These are phyloP conservation scores for Diaporthe ampelina DNA, from an alignment of 2,329 filamentous ascomycete genomes.

Conservation along the genomic window DNA sequence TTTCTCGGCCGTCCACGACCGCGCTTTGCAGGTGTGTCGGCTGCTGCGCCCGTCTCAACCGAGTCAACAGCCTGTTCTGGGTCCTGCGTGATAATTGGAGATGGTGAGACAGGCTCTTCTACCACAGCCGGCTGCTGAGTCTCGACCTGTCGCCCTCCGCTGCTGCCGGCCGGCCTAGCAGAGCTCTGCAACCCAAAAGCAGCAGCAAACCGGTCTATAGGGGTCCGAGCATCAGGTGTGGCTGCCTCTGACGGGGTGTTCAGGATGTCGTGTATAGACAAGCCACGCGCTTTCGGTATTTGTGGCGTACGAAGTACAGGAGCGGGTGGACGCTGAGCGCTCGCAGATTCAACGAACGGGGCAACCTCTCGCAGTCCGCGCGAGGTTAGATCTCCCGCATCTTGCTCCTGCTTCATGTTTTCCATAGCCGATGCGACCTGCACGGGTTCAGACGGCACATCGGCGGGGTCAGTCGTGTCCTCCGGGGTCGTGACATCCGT, in stretches of 20 bases:
- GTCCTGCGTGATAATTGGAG: background rate
- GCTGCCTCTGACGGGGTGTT: constrained; percentile 36
- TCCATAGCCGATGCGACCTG: constrained; percentile 49
- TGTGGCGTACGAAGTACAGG: constrained; percentile 41
- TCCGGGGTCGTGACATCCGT: constrained; percentile 67
- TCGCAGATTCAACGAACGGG: constrained; percentile 16
- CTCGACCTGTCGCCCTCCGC: background rate
- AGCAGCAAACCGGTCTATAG: constrained; percentile 34
- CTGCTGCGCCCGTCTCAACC: constrained; percentile 10
- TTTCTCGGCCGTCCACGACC: constrained; percentile 48
- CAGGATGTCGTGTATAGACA: constrained; percentile 39
- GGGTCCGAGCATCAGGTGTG: constrained; percentile 26
- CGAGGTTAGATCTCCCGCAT: constrained; percentile 42
- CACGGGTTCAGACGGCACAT: constrained; percentile 53
- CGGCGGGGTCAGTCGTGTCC: constrained; percentile 57
- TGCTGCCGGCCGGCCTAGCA: background rate
- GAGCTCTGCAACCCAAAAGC: constrained; percentile 25
- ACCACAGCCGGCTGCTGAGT: background rate
- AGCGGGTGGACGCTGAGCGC: constrained; percentile 23
- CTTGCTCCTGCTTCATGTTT: constrained; percentile 52
- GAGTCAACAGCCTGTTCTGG: constrained; percentile 6
- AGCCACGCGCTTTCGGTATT: constrained; percentile 28
- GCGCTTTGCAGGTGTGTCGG: constrained; percentile 44
- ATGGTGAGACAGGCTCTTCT: background rate
- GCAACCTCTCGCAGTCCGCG: constrained; percentile 42